Percentiles rank a stretch among this genome's conserved stretches.
Conservation (phyloP, 2,329 filamentous ascomycete genomes). For the Phaeosphaeriaceae sp. region DNA sequence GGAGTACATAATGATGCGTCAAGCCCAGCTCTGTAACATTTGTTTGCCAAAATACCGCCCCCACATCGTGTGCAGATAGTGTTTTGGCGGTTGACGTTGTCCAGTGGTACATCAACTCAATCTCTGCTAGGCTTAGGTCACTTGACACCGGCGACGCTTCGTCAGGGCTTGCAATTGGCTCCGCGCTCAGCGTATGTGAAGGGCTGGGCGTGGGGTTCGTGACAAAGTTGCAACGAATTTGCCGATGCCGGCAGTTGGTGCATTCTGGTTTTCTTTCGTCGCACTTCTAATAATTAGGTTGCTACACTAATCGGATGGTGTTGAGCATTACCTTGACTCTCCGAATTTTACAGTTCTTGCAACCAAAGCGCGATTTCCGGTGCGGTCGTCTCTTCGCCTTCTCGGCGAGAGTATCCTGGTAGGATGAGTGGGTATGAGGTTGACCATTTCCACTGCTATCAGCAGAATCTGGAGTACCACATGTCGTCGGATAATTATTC, state of each 20-base stretch:
- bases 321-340: constrained; percentile 32
- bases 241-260: constrained; percentile 28
- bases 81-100: constrained; percentile 33
- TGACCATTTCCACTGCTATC: too few relatives aligned
- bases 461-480: too few relatives aligned
- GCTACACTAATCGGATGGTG: neutral
- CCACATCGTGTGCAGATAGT: constrained; percentile 21
- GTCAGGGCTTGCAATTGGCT: too few relatives aligned
- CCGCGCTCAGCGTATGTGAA: neutral
- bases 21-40: constrained; percentile 29
- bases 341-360: constrained; percentile 35
- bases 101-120: constrained; percentile 38
- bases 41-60: constrained; percentile 19
- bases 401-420: too few relatives aligned
- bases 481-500: too few relatives aligned
- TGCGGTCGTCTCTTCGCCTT: constrained; percentile 15
- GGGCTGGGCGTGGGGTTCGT: neutral
- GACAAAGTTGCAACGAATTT: constrained; percentile 31
- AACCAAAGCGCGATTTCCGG: constrained; percentile 37
- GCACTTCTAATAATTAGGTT: constrained; percentile 23
- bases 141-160: neutral
- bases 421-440: too few relatives aligned
- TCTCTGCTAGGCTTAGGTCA: constrained; percentile 21
- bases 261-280: constrained; percentile 38
- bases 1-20: constrained; percentile 22